phyloP scores from a whole-genome alignment of 2,329 filamentous ascomycete genomes.

The Lithohypha guttulata region DNA sequence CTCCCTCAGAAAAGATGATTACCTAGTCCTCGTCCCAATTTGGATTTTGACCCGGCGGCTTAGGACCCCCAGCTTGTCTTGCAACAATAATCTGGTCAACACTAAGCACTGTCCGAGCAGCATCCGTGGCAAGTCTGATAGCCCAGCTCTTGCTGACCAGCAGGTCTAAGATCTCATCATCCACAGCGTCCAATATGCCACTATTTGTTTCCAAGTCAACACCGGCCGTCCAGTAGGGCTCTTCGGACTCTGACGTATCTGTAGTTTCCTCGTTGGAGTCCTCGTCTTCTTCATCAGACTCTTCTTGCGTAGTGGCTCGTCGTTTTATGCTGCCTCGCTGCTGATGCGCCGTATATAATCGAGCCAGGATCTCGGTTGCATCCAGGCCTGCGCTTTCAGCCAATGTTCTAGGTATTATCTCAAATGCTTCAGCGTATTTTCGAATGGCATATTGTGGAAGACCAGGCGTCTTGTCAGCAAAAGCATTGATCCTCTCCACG shows the following conservation, averaged over 20 bases:
- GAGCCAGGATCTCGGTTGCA: conserved; percentile 89
- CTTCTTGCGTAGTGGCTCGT: conserved; percentile 17
- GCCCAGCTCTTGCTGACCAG: conserved; percentile 91
- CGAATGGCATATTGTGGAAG: conserved; percentile 93
- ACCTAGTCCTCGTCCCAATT: conserved; percentile 56
- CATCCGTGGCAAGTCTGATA: conserved; percentile 91
- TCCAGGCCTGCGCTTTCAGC: conserved; percentile 93
- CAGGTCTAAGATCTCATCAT: conserved; percentile 84
- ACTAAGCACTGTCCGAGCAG: conserved; percentile 82
- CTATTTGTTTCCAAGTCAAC: conserved; percentile 89
- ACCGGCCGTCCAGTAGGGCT: conserved; percentile 78
- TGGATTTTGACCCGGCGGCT: conserved; percentile 88
- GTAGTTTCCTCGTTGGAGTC: conserved; percentile 28
- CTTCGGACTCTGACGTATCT: conserved; percentile 45
- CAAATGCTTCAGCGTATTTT: conserved; percentile 95
- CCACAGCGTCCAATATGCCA: conserved; percentile 74
- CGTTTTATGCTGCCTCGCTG: conserved; percentile 21
- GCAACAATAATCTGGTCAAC: conserved; percentile 99
- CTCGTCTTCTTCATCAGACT: conserved; percentile 21
- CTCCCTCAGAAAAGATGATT: neutral
- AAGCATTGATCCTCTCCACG: conserved; percentile 78
- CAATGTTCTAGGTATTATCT: conserved; percentile 86
- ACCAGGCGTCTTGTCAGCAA: conserved; percentile 85
- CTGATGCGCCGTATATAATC: conserved; percentile 87
- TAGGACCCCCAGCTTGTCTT: conserved; percentile 90